These are phyloP conservation scores for Dactylellina sp. DNA, from an alignment of 2,329 filamentous ascomycete genomes.

Conservation along the genomic window DNA sequence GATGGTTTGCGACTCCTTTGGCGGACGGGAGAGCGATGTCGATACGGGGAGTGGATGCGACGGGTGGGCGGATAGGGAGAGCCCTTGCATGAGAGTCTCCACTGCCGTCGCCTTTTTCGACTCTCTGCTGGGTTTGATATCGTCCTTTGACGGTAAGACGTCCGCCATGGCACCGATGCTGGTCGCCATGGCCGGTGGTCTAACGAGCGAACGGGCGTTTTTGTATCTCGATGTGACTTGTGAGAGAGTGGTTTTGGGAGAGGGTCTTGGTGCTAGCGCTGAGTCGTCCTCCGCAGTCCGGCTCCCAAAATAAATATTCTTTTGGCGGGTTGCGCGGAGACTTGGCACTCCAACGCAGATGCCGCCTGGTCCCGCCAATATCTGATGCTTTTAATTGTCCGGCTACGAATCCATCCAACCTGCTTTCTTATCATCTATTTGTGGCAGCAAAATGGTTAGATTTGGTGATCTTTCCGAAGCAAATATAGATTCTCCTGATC, in stretches of 20 bases:
- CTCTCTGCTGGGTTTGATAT: slow-evolving; percentile 3
- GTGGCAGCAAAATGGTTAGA: too few species aligned
- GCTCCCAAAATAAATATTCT: too few species aligned
- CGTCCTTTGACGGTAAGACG: slow-evolving; percentile 25
- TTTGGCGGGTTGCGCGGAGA: too few species aligned
- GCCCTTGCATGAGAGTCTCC: slow-evolving; percentile 46
- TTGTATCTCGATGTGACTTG: background rate
- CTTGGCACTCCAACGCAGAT: too few species aligned
- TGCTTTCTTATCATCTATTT: too few species aligned
- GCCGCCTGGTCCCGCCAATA: too few species aligned
- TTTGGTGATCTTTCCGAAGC: too few species aligned
- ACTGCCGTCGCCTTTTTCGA: background rate
- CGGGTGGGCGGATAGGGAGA: slow-evolving; percentile 20
- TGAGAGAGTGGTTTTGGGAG: background rate
- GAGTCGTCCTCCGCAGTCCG: too few species aligned
- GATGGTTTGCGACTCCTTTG: slow-evolving; percentile 18
- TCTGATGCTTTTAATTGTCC: too few species aligned
- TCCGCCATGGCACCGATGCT: slow-evolving; percentile 18
- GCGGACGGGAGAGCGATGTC: slow-evolving; percentile 10
- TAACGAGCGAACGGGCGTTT: slow-evolving; percentile 11
- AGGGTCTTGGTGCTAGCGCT: too few species aligned
- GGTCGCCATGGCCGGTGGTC: slow-evolving; percentile 23
- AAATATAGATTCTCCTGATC: too few species aligned
- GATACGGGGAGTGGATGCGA: slow-evolving; percentile 4
- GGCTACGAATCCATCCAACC: too few species aligned